These are phyloP conservation scores for Myriosclerotinia curreyana DNA, from an alignment of 2,329 filamentous ascomycete species.

Conservation along the genomic window DNA sequence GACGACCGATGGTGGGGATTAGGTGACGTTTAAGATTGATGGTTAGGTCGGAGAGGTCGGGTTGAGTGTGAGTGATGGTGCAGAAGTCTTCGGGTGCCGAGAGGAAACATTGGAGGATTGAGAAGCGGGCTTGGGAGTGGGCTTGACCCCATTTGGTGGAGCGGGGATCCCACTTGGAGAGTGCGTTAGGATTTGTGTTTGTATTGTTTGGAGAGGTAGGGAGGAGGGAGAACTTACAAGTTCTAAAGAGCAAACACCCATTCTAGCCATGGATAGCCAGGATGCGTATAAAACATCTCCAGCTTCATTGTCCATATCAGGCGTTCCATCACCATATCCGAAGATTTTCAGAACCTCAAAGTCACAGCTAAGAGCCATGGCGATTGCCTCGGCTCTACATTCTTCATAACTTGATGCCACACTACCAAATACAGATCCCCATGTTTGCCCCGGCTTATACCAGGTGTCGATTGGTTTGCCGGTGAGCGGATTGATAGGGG, in stretches of 20 bases:
- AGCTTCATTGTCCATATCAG: slow-evolving; percentile 70
- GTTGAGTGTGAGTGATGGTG: slow-evolving; percentile 66
- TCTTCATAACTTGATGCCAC: slow-evolving; percentile 90
- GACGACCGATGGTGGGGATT: slow-evolving; percentile 78
- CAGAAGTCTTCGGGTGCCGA: slow-evolving; percentile 85
- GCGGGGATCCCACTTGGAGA: slow-evolving; percentile 76
- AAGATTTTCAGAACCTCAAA: slow-evolving; percentile 88
- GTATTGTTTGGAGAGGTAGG: background rate
- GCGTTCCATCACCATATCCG: slow-evolving; percentile 75
- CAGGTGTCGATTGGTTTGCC: slow-evolving; percentile 75
- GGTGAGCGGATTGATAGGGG: slow-evolving; percentile 76
- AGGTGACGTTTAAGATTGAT: slow-evolving; percentile 82
- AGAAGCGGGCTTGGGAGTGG: slow-evolving; percentile 88
- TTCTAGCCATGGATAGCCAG: slow-evolving; percentile 91
- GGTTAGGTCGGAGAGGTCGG: slow-evolving; percentile 73
- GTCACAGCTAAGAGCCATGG: slow-evolving; percentile 86
- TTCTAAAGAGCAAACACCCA: slow-evolving; percentile 84
- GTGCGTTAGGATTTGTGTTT: background rate
- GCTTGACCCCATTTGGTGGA: slow-evolving; percentile 87
- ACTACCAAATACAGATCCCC: slow-evolving; percentile 87
- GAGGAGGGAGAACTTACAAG: slow-evolving; percentile 45
- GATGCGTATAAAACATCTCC: slow-evolving; percentile 84
- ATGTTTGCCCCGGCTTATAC: slow-evolving; percentile 95
- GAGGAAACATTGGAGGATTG: slow-evolving; percentile 81
- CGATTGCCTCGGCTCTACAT: slow-evolving; percentile 89